Conservation (phyloP, 108 stramenopile genomes). For the Cylindrotheca closterium region DNA sequence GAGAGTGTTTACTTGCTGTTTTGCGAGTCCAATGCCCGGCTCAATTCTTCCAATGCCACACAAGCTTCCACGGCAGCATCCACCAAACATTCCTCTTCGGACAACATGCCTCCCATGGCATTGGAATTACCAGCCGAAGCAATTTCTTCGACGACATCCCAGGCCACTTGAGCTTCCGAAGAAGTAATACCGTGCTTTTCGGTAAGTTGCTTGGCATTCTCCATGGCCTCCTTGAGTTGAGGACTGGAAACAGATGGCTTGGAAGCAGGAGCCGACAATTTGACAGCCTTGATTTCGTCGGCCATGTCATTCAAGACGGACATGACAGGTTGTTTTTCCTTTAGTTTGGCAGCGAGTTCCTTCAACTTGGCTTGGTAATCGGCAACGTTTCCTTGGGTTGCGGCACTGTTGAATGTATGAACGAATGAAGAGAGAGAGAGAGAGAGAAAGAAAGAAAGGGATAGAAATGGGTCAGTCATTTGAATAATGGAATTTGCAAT, state of each 20-base stretch:
- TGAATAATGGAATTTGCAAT: not conserved
- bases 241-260: slow-evolving; percentile 7
- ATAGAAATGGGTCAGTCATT: not conserved
- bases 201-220: slow-evolving; percentile 52
- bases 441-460: slow-evolving; percentile 4
- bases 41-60: slow-evolving; percentile 45
- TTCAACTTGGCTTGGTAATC: slow-evolving; percentile 30
- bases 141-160: slow-evolving; percentile 83
- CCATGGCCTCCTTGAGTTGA: slow-evolving; percentile 45
- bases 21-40: slow-evolving; percentile 29
- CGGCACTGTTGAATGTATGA: slow-evolving; percentile 16
- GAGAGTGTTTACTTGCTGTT: too few species aligned
- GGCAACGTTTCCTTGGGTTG: slow-evolving; percentile 19
- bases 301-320: slow-evolving; percentile 16
- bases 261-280: slow-evolving; percentile 11
- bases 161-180: slow-evolving; percentile 68
- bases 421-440: slow-evolving; percentile 1
- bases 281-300: slow-evolving; percentile 24
- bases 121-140: slow-evolving; percentile 24
- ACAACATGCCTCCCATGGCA: slow-evolving; percentile 27
- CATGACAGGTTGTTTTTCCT: not conserved
- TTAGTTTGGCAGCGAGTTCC: slow-evolving; percentile 11
- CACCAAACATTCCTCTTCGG: slow-evolving; percentile 43
- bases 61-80: slow-evolving; percentile 48
- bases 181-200: slow-evolving; percentile 50